Evolutionary conservation across 176 grass and related monocot genomes (phyloP).

Genomic region (Triticum dicoccoides): DNA sequence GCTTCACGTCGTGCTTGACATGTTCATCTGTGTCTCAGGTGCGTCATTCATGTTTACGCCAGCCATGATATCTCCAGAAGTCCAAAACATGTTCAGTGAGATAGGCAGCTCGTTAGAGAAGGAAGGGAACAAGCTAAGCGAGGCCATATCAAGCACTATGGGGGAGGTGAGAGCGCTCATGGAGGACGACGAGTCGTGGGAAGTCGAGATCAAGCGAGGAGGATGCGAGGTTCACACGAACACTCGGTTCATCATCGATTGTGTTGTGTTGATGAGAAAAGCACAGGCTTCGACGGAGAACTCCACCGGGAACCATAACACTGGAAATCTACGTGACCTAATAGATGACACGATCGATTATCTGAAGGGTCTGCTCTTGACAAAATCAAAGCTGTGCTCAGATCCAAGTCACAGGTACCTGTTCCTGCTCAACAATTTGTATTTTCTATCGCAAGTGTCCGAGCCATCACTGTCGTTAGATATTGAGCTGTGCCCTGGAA

Average conservation of each 20-base stretch:
- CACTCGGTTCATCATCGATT: not conserved
- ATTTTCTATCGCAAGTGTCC: not conserved
- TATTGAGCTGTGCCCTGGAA: no score
- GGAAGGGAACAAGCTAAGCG: not conserved
- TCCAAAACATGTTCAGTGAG: not conserved
- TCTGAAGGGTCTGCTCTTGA: not conserved
- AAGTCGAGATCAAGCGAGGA: not conserved
- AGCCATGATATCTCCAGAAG: no score
- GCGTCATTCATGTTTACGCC: not conserved
- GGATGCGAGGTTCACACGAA: not conserved
- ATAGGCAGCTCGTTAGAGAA: not conserved
- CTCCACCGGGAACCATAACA: no score
- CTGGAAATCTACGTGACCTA: not conserved
- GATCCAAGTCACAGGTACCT: not conserved
- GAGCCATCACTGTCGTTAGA: no score
- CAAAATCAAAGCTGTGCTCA: not conserved
- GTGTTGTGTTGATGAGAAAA: not conserved
- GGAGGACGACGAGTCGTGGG: no score
- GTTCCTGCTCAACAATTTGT: not conserved
- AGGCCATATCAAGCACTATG: not conserved
- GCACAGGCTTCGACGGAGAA: no score
- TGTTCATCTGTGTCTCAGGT: not conserved
- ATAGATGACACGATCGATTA: not conserved
- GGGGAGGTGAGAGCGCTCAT: not conserved
- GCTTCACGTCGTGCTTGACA: not conserved